Conservation (phyloP, 202 grass and related monocot genomes). For the Setaria viridis region DNA sequence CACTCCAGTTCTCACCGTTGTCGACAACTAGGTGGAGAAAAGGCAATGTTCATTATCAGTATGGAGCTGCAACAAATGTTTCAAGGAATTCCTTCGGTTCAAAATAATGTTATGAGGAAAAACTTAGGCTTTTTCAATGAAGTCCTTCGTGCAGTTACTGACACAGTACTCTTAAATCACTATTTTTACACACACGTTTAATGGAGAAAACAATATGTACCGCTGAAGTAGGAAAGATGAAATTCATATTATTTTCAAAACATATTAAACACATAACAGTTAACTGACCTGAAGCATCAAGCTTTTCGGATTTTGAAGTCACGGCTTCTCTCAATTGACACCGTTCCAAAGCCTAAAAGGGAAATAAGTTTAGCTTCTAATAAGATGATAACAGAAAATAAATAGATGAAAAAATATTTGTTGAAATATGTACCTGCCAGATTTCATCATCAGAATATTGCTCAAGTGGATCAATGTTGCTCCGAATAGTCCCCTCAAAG, state of each 20-base stretch:
- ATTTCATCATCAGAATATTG: slow-evolving; percentile 96
- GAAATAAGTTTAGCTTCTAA: slow-evolving; percentile 35
- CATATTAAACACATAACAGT: not conserved
- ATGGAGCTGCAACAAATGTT: slow-evolving; percentile 1
- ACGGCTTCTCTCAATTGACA: slow-evolving; percentile 95
- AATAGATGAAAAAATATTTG: not conserved
- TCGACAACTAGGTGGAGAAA: slow-evolving; percentile 70
- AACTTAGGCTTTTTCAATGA: not conserved
- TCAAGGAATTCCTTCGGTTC: not conserved
- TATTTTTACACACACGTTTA: not conserved
- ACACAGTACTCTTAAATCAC: not conserved
- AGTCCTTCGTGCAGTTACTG: not conserved
- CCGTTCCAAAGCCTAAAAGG: slow-evolving; percentile 80
- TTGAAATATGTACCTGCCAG: slow-evolving; percentile 82
- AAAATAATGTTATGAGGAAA: not conserved
- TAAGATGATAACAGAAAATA: not conserved
- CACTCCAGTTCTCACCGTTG: slow-evolving; percentile 99
- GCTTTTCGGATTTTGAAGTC: slow-evolving; percentile 87
- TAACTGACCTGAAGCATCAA: slow-evolving; percentile 85
- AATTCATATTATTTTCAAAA: not conserved
- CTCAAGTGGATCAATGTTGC: slow-evolving; percentile 91
- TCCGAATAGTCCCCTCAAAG: slow-evolving; percentile 90
- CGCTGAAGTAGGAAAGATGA: not conserved
- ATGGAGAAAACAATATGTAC: slow-evolving; percentile 16
- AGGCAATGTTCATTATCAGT: slow-evolving; percentile 9